phyloP scores from a whole-genome alignment of 2,329 filamentous ascomycete species.

The Leptographium lundbergii region DNA sequence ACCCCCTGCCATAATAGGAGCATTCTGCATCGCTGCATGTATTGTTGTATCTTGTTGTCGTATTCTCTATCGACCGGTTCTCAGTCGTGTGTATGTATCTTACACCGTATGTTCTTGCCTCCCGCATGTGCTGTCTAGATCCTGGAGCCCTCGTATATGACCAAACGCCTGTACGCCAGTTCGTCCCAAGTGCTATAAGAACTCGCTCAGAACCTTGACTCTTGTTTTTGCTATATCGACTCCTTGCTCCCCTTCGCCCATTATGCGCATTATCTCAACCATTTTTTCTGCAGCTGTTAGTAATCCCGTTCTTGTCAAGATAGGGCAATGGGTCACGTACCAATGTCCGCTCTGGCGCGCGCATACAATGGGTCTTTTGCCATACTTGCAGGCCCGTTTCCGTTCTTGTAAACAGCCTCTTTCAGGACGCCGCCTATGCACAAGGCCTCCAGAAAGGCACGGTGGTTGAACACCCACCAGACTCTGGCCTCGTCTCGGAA shows the following conservation, averaged over 20 bases:
- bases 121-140: background rate
- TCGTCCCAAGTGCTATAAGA: constrained; percentile 20
- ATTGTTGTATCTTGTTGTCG: background rate
- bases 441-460: constrained; percentile 64
- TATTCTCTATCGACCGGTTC: background rate
- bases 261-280: constrained; percentile 50
- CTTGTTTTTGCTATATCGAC: constrained; percentile 47
- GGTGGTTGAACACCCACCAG: constrained; percentile 78
- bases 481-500: constrained; percentile 62
- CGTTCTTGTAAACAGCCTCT: constrained; percentile 32
- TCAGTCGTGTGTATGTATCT: background rate
- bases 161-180: background rate
- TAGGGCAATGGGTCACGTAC: constrained; percentile 28
- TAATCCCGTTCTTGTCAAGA: background rate
- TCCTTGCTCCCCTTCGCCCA: constrained; percentile 41
- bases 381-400: constrained; percentile 31
- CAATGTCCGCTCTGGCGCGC: constrained; percentile 47
- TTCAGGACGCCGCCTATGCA: constrained; percentile 51
- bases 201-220: constrained; percentile 44
- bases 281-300: constrained; percentile 23
- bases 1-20: too few species aligned
- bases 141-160: background rate
- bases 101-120: too few species aligned
- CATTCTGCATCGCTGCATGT: background rate
- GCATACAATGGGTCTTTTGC: constrained; percentile 44